These are phyloP conservation scores for Colletotrichum shisoi DNA, from an alignment of 2,329 filamentous ascomycete species.

Conservation along the genomic window DNA sequence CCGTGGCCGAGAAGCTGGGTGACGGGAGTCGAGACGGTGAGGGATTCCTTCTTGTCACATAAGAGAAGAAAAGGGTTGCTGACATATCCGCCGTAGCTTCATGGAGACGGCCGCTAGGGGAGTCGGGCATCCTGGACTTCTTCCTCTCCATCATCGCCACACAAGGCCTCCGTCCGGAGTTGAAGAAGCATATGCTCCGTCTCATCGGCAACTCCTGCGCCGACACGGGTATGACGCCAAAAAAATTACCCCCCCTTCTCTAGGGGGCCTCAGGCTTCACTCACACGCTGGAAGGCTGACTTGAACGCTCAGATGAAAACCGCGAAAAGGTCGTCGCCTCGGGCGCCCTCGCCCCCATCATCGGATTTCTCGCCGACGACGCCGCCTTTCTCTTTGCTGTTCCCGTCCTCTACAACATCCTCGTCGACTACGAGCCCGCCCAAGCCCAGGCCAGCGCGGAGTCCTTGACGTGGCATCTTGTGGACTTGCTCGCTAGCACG, in stretches of 20 bases:
- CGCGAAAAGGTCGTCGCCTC: constrained; percentile 62
- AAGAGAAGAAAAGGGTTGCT: constrained; percentile 25
- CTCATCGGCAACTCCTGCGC: constrained; percentile 70
- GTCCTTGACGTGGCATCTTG: constrained; percentile 58
- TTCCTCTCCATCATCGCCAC: constrained; percentile 59
- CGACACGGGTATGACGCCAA: constrained; percentile 58
- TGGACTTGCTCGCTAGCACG: constrained; percentile 59
- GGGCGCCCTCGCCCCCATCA: constrained; percentile 57
- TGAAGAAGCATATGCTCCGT: constrained; percentile 65
- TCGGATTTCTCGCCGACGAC: constrained; percentile 58
- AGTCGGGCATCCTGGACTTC: constrained; percentile 65
- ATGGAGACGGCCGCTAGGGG: constrained; percentile 65
- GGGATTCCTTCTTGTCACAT: constrained; percentile 40
- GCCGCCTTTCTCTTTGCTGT: constrained; percentile 61
- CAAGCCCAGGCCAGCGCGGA: constrained; percentile 64
- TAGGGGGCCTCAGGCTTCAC: not conserved
- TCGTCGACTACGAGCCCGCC: constrained; percentile 69
- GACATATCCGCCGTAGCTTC: constrained; percentile 51
- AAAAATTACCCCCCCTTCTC: constrained; percentile 5
- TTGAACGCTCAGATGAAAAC: constrained; percentile 60
- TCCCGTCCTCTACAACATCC: constrained; percentile 69
- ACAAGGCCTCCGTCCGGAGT: constrained; percentile 50
- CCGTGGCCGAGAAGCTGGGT: constrained; percentile 60
- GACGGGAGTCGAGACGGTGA: constrained; percentile 65
- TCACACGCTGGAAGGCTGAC: not conserved